phyloP scores from a whole-genome alignment of 495 filamentous ascomycete genomes.

The Geopyxis carbonaria region DNA sequence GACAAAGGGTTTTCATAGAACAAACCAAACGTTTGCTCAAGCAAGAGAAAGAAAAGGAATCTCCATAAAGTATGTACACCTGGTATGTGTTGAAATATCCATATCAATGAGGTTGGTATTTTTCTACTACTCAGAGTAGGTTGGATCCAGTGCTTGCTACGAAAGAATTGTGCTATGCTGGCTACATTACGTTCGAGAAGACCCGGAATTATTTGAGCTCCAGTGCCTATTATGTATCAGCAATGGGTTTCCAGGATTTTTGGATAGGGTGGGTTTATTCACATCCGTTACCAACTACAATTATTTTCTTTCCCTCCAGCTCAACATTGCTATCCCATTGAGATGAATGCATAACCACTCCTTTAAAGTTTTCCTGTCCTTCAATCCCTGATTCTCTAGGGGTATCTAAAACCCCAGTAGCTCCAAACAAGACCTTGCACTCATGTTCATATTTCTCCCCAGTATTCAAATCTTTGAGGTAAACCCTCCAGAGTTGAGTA shows the following conservation, averaged over 20 bases:
- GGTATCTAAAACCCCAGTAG: conserved; percentile 35
- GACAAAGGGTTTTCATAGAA: too few relatives aligned
- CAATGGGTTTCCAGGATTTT: conserved; percentile 20
- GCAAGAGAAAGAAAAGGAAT: conserved; percentile 18
- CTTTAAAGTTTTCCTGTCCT: conserved; percentile 31
- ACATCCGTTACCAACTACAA: conserved; percentile 36
- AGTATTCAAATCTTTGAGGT: conserved; percentile 21
- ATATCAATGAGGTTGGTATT: too few relatives aligned
- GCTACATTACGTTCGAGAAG: conserved; percentile 22
- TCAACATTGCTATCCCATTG: conserved; percentile 36
- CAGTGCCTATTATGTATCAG: conserved; percentile 26
- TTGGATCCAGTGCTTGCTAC: conserved; percentile 11
- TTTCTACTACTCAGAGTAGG: too few relatives aligned
- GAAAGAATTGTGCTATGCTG: conserved; percentile 22
- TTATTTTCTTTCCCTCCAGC: conserved; percentile 34
- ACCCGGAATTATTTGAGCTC: conserved; percentile 31
- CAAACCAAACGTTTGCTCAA: conserved; percentile 21
- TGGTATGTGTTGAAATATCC: too few relatives aligned
- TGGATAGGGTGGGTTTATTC: conserved; percentile 3
- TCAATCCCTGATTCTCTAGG: conserved; percentile 31
- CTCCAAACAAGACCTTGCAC: conserved; percentile 40
- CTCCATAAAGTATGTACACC: too few relatives aligned
- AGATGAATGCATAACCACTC: conserved; percentile 37
- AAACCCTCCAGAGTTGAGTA: conserved; percentile 31
- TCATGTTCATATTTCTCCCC: conserved; percentile 25